Base-by-base conservation (phyloP, 169 alveolate species). In the Plasmodium coatneyi region DNA sequence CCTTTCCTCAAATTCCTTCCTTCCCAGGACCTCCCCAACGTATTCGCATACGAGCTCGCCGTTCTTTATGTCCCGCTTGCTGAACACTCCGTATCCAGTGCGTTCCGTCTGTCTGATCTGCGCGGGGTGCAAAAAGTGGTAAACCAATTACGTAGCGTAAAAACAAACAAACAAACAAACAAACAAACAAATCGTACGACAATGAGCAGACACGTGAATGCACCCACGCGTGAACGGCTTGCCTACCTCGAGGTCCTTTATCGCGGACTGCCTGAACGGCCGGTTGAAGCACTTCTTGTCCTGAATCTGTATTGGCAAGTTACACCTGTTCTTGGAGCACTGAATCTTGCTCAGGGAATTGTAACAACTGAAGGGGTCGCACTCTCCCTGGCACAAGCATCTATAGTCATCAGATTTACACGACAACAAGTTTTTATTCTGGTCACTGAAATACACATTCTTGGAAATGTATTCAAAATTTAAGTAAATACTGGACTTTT, bases 21-120 rank as follows among this genome's bases (percentile, higher is more conserved):
- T 97, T 10, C 86, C 93, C 6, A 96, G 93, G n/a, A 96, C 96
- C 84, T 96, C 98, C 22, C 98, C 98, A 9, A 96, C 98, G 74
- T 97, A 97, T 80, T 97, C 98, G 43, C 98, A 96, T 34, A 97
- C 96, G 81, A 97, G 92, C 39, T 96, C 97, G 54, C 95, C 96
- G 76, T 93, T 89, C 43, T 92, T 86, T 70, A 97, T 96, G 66
- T 83, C 91, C 84, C 95, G 96, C 10, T 93, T 80, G 32, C 97
- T 94, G 71, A 93, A 93, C 19, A 96, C 97, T 4, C 98, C 98
- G 25, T 94, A 82, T 19, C 98, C 98, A 71, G 95, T 96, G 14
- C 95, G 97, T 30, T 95, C 97, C 14, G 96, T 74, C 81, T 84
- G 76, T 41, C 71, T 79, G 0, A 95, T 83, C 92, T 92, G 83